These are phyloP conservation scores for Venturia asperata DNA, from an alignment of 2,329 filamentous ascomycete genomes.

Conservation along the genomic window DNA sequence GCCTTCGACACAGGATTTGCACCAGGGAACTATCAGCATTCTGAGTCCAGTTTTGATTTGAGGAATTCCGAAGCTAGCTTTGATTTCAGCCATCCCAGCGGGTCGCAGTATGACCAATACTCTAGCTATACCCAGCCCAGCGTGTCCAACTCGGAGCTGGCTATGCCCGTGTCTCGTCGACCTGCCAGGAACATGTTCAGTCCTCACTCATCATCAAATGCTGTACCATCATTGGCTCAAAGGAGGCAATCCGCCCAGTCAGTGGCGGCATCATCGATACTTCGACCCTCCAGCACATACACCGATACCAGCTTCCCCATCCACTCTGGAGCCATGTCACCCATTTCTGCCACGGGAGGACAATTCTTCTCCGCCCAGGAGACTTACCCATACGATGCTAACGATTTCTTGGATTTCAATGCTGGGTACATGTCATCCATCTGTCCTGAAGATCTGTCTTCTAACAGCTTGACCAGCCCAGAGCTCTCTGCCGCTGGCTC, in stretches of 20 bases:
- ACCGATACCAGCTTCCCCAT: not conserved
- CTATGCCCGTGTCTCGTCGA: not conserved
- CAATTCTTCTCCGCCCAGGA: conserved; percentile 5
- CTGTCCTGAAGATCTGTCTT: conserved; percentile 9
- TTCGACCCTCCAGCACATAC: conserved; percentile 5
- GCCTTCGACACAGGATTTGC: not conserved
- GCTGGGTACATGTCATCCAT: conserved; percentile 11
- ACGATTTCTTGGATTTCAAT: conserved; percentile 5
- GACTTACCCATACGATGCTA: conserved; percentile 5
- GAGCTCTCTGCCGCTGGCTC: conserved; percentile 1
- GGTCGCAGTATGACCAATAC: not conserved
- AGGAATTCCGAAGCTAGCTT: not conserved
- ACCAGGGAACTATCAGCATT: not conserved
- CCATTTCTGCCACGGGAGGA: not conserved
- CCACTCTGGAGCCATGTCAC: conserved; percentile 14
- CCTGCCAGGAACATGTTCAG: not conserved
- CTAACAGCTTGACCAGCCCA: conserved; percentile 12
- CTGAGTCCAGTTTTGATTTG: conserved; percentile 10
- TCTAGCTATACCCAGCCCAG: not conserved
- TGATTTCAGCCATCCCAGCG: not conserved
- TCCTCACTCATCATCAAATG: not conserved
- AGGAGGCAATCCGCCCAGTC: conserved; percentile 2
- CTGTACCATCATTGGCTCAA: not conserved
- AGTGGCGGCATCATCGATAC: conserved; percentile 2
- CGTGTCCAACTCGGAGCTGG: not conserved